Conservation (phyloP, 2,329 filamentous ascomycete species). For the Penicillium corylophilum region DNA sequence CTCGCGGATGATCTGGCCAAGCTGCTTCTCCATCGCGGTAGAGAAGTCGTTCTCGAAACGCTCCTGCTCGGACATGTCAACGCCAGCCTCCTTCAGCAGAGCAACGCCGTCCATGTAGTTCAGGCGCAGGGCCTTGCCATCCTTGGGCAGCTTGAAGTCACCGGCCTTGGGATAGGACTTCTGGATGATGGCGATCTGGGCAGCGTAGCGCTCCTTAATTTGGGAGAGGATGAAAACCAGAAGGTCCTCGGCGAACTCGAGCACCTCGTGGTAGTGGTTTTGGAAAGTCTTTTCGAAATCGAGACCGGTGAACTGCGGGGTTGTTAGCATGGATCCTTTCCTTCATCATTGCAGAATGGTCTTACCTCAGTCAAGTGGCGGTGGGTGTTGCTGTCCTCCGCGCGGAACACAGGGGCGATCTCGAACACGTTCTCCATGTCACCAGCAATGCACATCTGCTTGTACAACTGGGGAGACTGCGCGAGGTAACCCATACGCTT, state of each 20-base stretch:
- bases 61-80: slow-evolving; percentile 51
- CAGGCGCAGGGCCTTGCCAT: slow-evolving; percentile 49
- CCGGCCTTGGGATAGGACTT: slow-evolving; percentile 52
- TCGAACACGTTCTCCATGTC: slow-evolving; percentile 65
- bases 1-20: slow-evolving; percentile 78
- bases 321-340: slow-evolving; percentile 16
- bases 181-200: slow-evolving; percentile 48
- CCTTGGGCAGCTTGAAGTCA: slow-evolving; percentile 50
- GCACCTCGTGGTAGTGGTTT: slow-evolving; percentile 52
- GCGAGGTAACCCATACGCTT: slow-evolving; percentile 71
- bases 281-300: slow-evolving; percentile 54
- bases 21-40: slow-evolving; percentile 59
- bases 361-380: slow-evolving; percentile 63
- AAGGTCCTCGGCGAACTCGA: slow-evolving; percentile 50
- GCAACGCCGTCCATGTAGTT: slow-evolving; percentile 52
- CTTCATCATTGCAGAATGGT: not conserved
- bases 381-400: slow-evolving; percentile 67
- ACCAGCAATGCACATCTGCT: slow-evolving; percentile 67
- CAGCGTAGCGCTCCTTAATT: slow-evolving; percentile 45
- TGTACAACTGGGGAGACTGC: slow-evolving; percentile 65
- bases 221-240: slow-evolving; percentile 51
- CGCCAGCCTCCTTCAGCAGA: slow-evolving; percentile 50
- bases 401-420: slow-evolving; percentile 65
- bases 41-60: slow-evolving; percentile 48
- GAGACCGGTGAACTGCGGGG: slow-evolving; percentile 48